phyloP scores from a whole-genome alignment of 2,329 filamentous ascomycete species.

The Thyridium curvatum region DNA sequence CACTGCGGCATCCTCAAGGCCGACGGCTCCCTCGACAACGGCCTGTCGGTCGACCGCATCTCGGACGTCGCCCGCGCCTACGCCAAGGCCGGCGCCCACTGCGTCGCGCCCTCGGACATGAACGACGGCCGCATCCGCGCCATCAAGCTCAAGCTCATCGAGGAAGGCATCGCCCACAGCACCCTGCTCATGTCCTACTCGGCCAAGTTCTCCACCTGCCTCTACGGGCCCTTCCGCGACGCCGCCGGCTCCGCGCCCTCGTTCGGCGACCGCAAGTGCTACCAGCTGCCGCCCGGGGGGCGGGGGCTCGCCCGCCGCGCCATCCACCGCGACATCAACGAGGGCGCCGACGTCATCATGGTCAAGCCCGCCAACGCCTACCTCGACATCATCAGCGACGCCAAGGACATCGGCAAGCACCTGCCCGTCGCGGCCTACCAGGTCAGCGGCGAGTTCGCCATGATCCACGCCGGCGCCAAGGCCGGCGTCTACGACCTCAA shows the following conservation, averaged over 20 bases:
- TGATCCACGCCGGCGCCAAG: conserved; percentile 94
- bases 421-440: conserved; percentile 94
- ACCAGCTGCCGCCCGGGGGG: conserved; percentile 90
- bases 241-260: conserved; percentile 86
- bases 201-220: conserved; percentile 92
- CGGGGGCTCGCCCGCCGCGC: conserved; percentile 87
- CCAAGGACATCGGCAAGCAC: conserved; percentile 88
- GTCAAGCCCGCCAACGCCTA: conserved; percentile 96
- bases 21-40: conserved; percentile 89
- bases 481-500: conserved; percentile 95
- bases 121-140: conserved; percentile 96
- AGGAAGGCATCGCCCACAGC: conserved; percentile 86
- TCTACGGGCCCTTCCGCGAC: conserved; percentile 96
- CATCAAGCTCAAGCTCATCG: conserved; percentile 96
- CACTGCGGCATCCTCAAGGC: conserved; percentile 95
- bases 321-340: conserved; percentile 81
- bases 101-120: conserved; percentile 97
- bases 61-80: conserved; percentile 98
- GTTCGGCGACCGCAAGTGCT: conserved; percentile 93
- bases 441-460: conserved; percentile 93
- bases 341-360: conserved; percentile 98
- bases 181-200: conserved; percentile 96
- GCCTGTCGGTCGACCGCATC: conserved; percentile 86
- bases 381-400: conserved; percentile 94
- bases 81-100: conserved; percentile 91